A percentile compares a stretch with the other conserved stretches of the same genome.
phyloP scores from a whole-genome alignment of 1,139 yeast species.

The Yamadazyma mexicana region DNA sequence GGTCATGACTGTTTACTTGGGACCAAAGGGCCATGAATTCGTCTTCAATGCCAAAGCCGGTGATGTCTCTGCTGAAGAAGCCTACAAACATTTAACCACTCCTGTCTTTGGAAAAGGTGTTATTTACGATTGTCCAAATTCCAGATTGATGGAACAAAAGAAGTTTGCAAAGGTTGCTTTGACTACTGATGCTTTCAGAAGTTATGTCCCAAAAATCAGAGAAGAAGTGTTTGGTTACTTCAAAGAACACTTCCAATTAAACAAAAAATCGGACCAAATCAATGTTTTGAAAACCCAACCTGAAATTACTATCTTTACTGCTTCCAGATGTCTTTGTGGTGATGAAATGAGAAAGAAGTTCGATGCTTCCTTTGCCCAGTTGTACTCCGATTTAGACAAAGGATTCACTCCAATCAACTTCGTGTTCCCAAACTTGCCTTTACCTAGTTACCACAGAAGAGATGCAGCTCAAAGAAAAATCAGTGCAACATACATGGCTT shows the following conservation, averaged over 20 bases:
- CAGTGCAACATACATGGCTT: constrained; percentile 74
- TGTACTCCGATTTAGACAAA: constrained; percentile 89
- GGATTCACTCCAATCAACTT: constrained; percentile 97
- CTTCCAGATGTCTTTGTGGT: constrained; percentile 88
- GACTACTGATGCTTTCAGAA: constrained; percentile 78
- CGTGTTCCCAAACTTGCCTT: constrained; percentile 90
- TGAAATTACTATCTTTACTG: constrained; percentile 94
- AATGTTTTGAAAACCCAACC: constrained; percentile 87
- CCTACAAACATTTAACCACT: constrained; percentile 91
- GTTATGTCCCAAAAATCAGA: constrained; percentile 84
- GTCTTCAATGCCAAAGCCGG: constrained; percentile 86
- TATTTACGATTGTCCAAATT: constrained; percentile 93
- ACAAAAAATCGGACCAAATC: constrained; percentile 49
- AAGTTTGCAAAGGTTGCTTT: constrained; percentile 91
- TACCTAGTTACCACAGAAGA: constrained; percentile 81
- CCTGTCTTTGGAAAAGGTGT: constrained; percentile 98
- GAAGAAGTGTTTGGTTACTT: constrained; percentile 75
- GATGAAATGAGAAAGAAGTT: constrained; percentile 85
- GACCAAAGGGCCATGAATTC: constrained; percentile 97
- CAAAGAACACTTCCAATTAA: constrained; percentile 42
- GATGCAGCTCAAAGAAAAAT: constrained; percentile 86
- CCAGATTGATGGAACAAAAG: constrained; percentile 95
- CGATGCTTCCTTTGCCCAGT: constrained; percentile 78
- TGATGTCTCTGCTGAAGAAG: constrained; percentile 95
- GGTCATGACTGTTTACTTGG: constrained; percentile 92